Conservation (phyloP, 441 rosid genomes). For the Populus hybrid region DNA sequence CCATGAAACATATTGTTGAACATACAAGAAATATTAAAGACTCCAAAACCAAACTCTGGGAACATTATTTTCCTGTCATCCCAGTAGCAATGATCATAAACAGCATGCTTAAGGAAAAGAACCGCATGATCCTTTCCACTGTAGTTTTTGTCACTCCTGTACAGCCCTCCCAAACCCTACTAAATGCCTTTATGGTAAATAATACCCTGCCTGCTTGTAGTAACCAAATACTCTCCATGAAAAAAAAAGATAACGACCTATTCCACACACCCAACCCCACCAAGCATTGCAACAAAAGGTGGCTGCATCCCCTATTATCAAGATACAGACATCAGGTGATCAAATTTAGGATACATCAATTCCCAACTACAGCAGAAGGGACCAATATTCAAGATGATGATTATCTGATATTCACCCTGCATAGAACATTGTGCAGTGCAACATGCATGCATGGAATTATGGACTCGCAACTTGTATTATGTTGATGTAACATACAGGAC, state of each 20-base stretch:
- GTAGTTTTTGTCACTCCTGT: background rate
- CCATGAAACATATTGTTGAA: background rate
- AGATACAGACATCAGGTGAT: too few relatives aligned
- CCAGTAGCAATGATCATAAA: background rate
- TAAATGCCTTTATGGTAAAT: background rate
- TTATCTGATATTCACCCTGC: background rate
- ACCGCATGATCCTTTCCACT: background rate
- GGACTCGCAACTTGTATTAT: background rate
- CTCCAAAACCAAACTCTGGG: too few relatives aligned
- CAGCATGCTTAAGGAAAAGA: background rate
- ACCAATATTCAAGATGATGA: too few relatives aligned
- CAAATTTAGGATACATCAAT: background rate
- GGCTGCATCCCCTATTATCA: too few relatives aligned
- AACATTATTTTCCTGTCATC: background rate
- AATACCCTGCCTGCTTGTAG: background rate
- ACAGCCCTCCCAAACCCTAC: background rate
- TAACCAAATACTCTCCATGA: background rate
- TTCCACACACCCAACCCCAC: too few relatives aligned
- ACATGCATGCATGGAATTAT: background rate
- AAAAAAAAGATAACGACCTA: too few relatives aligned
- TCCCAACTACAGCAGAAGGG: background rate
- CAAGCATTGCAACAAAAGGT: too few relatives aligned
- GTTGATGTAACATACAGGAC: slow-evolving; percentile 70
- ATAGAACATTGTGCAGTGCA: background rate
- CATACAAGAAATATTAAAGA: too few relatives aligned